Base-by-base conservation (phyloP, 495 filamentous ascomycete species). In the Thermochaetoides thermophila region DNA sequence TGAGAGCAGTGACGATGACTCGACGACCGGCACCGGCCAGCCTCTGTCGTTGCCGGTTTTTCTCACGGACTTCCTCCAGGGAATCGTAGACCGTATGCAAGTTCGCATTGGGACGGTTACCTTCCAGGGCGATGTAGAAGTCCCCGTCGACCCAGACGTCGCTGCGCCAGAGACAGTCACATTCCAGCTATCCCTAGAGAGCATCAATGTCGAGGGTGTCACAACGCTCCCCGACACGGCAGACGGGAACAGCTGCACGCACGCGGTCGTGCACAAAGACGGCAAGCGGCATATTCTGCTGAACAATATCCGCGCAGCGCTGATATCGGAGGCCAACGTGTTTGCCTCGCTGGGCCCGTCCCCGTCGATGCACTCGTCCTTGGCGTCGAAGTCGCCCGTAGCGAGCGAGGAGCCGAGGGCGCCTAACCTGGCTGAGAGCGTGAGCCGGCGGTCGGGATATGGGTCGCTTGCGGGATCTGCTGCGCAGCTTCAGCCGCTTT, bases 21-120 rank as follows among this genome's bases (percentile, higher is more conserved):
- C 65, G 11, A 63, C 71, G 1, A 42, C 79, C 14, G 91, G 91
- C 13, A 74, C 76, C 26, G 83, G 78, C 10, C 75, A 83, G 36
- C 59, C 65, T 0, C 46, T 91, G 10, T 78, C 77, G 2, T 57
- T 96, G 6, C 91, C 91, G 7, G 70, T 59, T 3, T 87, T 95
- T 43, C 62, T 99, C 10, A 75, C 83, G 7, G 75, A 69, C 16
- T 87, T 91, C 44, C 53, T 96, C 0, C 76, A 84, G 50, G 84
- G 84, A 4, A 72, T 95, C 35, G 61, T 73, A 20, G 84, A 95
- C 48, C 72, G 86, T 24, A 54, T 92, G 16, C 69, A 84, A 53
- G 54, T 95, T 12, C 64, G 63, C 19, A 66, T 94, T 24, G 67
- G 63, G 27, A 51, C 62, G 26, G 61, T 80, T 10, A 56, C 59